Evolutionary conservation across 768 basidiomycete genomes (phyloP).

Genomic region (Xerocomellus intermedius): DNA sequence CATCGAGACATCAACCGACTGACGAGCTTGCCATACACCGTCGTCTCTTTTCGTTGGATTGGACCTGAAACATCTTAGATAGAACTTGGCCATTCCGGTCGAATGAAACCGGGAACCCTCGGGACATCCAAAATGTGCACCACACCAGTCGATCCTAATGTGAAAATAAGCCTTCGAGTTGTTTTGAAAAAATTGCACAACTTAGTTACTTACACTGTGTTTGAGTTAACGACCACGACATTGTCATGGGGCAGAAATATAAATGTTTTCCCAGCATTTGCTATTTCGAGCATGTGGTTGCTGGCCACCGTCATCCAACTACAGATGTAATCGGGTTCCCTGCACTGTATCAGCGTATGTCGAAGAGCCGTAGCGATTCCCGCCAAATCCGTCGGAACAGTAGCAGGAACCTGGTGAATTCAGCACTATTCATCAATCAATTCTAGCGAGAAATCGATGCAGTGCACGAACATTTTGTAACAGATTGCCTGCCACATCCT

Average conservation of each 20-base stretch:
- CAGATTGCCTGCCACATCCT: slow-evolving; percentile 18
- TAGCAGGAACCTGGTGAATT: slow-evolving; percentile 7
- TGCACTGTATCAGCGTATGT: slow-evolving; percentile 9
- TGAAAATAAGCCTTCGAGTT: background rate
- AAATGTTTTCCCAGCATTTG: slow-evolving; percentile 18
- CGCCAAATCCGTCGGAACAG: slow-evolving; percentile 16
- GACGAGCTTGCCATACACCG: slow-evolving; percentile 13
- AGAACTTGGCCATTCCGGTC: slow-evolving; percentile 14
- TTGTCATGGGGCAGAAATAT: slow-evolving; percentile 9
- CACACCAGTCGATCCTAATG: slow-evolving; percentile 23
- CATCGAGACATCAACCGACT: slow-evolving; percentile 23
- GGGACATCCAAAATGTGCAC: slow-evolving; percentile 21
- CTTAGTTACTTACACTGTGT: slow-evolving; percentile 12
- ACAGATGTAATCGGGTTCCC: slow-evolving; percentile 15
- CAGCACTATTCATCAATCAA: background rate
- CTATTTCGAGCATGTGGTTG: slow-evolving; percentile 17
- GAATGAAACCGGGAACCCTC: slow-evolving; percentile 20
- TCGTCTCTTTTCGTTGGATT: slow-evolving; percentile 24
- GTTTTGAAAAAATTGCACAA: background rate
- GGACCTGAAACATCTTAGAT: slow-evolving; percentile 25
- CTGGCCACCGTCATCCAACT: slow-evolving; percentile 21
- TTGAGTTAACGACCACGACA: slow-evolving; percentile 23
- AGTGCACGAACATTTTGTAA: slow-evolving; percentile 21
- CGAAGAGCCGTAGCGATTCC: slow-evolving; percentile 21
- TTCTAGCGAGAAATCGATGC: background rate